Evolutionary conservation across 495 filamentous ascomycete species (phyloP).

Genomic region (Bryoglossum gracile): DNA sequence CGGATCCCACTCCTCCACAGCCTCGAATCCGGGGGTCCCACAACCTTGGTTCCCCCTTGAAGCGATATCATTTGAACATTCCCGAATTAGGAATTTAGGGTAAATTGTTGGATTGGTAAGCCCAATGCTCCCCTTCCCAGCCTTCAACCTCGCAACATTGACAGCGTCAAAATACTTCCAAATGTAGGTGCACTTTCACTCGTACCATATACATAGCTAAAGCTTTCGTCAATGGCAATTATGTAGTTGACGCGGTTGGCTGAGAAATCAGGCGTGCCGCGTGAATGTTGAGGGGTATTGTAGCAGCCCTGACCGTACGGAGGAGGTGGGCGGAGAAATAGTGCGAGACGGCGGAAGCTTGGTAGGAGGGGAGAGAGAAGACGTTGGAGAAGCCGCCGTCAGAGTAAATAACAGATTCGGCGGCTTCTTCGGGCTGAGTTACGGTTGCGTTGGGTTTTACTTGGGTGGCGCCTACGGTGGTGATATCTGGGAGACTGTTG

Average conservation of each 20-base stretch:
- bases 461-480: constrained; percentile 38
- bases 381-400: constrained; percentile 44
- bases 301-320: constrained; percentile 18
- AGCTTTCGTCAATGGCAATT: constrained; percentile 19
- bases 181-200: constrained; percentile 30
- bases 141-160: constrained; percentile 41
- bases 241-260: constrained; percentile 27
- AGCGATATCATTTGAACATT: constrained; percentile 43
- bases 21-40: constrained; percentile 42
- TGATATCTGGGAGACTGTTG: too few relatives aligned
- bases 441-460: constrained; percentile 18
- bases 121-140: constrained; percentile 42
- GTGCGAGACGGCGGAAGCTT: constrained; percentile 6
- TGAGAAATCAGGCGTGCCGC: constrained; percentile 32
- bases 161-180: constrained; percentile 39
- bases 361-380: constrained; percentile 27
- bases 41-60: constrained; percentile 43
- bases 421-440: constrained; percentile 16
- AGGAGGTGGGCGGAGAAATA: constrained; percentile 15
- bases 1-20: constrained; percentile 56
- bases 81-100: constrained; percentile 35
- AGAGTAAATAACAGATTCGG: constrained; percentile 27
- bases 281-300: constrained; percentile 32
- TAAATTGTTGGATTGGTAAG: constrained; percentile 49
- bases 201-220: constrained; percentile 28